phyloP scores from a whole-genome alignment of 192 early-diverging fungal species.

The Backusella parvicylindrica region DNA sequence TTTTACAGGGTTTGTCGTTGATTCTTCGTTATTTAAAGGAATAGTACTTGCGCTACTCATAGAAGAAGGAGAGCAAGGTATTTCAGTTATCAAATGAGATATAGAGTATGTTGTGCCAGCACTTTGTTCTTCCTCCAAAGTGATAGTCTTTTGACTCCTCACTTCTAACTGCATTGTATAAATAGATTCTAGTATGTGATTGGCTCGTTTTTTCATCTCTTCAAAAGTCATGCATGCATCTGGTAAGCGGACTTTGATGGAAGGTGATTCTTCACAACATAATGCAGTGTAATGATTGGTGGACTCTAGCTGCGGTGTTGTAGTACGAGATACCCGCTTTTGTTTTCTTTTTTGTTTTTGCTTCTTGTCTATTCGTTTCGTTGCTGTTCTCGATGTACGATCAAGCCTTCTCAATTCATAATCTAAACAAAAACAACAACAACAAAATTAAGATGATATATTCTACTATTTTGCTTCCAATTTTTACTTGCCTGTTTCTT shows the following conservation, averaged over 20 bases:
- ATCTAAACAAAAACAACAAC: background rate
- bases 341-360: background rate
- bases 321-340: constrained; percentile 1
- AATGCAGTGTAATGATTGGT: background rate
- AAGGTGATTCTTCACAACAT: constrained; percentile 21
- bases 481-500: background rate
- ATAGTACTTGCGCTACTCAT: constrained; percentile 33
- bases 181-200: constrained; percentile 63
- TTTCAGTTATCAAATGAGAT: constrained; percentile 7
- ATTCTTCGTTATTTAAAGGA: constrained; percentile 18
- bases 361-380: background rate
- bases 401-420: background rate
- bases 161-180: constrained; percentile 46
- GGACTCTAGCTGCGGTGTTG: constrained; percentile 11
- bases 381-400: background rate
- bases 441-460: background rate
- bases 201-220: constrained; percentile 69
- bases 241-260: constrained; percentile 50
- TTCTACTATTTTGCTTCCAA: background rate
- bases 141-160: constrained; percentile 4
- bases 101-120: constrained; percentile 1
- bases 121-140: background rate
- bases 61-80: constrained; percentile 20
- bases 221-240: constrained; percentile 45
- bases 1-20: background rate